phyloP scores from a whole-genome alignment of 208 protist genomes.

The Histomonas meleagridis region DNA sequence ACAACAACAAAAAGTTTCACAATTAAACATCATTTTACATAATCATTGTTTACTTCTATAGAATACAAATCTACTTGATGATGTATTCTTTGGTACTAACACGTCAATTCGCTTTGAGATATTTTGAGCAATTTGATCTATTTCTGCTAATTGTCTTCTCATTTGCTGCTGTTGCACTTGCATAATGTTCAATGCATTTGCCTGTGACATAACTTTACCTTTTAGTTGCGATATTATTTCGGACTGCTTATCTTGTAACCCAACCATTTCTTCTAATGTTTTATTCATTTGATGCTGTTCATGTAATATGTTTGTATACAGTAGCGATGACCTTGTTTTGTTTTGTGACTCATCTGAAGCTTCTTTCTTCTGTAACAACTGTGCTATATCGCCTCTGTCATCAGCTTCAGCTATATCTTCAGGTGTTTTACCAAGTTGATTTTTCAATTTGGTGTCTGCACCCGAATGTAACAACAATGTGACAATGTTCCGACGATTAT shows the following conservation, averaged over 20 bases:
- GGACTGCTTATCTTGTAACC: not conserved
- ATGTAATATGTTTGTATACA: not conserved
- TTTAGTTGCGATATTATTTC: not conserved
- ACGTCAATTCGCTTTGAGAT: not conserved
- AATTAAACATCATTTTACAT: too few species aligned
- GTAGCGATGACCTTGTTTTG: not conserved
- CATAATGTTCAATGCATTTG: not conserved
- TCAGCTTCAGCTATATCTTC: not conserved
- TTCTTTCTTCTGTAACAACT: slow-evolving; percentile 29
- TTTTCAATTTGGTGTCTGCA: not conserved
- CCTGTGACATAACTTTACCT: not conserved
- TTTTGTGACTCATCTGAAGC: not conserved
- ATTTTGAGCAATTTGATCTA: not conserved
- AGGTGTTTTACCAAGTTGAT: not conserved
- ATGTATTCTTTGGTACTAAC: not conserved
- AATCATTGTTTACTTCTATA: too few species aligned
- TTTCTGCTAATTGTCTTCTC: not conserved
- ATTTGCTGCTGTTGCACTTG: not conserved
- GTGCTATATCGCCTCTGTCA: not conserved
- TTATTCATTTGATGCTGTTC: not conserved
- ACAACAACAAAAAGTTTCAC: too few species aligned
- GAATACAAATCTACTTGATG: not conserved
- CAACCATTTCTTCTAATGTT: not conserved
- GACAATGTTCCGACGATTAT: not conserved
- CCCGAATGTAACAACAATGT: not conserved